phyloP scores from a whole-genome alignment of 2,329 filamentous ascomycete species.

The Triangularia verruculosa region DNA sequence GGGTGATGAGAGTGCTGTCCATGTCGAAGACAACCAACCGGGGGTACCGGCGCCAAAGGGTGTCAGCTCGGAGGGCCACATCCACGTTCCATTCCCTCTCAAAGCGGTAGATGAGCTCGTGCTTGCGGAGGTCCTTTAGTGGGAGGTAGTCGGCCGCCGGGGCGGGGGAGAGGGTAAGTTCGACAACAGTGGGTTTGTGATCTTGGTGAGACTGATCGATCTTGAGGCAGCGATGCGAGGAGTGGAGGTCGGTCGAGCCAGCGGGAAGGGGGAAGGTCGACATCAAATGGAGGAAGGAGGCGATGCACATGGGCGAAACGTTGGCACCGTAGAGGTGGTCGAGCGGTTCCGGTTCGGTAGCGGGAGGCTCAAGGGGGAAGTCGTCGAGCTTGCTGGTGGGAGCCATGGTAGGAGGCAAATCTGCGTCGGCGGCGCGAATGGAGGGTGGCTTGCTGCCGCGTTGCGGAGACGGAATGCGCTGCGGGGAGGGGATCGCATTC shows the following conservation, averaged over 20 bases:
- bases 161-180: constrained; percentile 60
- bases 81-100: constrained; percentile 89
- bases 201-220: constrained; percentile 40
- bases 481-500: constrained; percentile 36
- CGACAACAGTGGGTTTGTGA: constrained; percentile 59
- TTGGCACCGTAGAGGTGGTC: constrained; percentile 66
- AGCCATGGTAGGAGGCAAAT: constrained; percentile 54
- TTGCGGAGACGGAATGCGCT: constrained; percentile 32
- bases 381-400: constrained; percentile 56
- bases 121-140: constrained; percentile 68
- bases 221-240: constrained; percentile 64
- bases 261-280: constrained; percentile 56
- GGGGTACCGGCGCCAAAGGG: constrained; percentile 73
- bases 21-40: constrained; percentile 95
- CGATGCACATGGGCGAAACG: constrained; percentile 62
- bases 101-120: constrained; percentile 79
- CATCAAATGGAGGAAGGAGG: constrained; percentile 65
- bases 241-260: constrained; percentile 52
- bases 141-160: constrained; percentile 62
- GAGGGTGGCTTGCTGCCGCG: constrained; percentile 27
- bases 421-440: constrained; percentile 35
- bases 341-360: constrained; percentile 55
- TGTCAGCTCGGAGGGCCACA: constrained; percentile 72
- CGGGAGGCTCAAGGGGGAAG: constrained; percentile 59
- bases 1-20: constrained; percentile 95